Evolutionary conservation across 2,329 filamentous ascomycete genomes (phyloP).

Genomic region (Lithohypha guttulata): DNA sequence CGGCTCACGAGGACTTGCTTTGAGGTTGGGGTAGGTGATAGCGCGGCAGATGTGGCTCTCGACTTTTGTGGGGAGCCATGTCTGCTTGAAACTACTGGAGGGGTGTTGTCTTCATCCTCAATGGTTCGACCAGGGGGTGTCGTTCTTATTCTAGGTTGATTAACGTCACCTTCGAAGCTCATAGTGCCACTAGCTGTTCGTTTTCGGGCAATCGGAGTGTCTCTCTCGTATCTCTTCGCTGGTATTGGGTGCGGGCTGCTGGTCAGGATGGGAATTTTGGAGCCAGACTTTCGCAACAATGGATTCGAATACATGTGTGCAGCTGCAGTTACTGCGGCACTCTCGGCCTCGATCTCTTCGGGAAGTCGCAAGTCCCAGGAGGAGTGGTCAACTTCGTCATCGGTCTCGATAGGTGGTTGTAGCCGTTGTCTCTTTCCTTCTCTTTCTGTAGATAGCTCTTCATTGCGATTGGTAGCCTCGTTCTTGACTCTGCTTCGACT

Average conservation of each 20-base stretch:
- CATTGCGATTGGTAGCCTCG: slow-evolving; percentile 28
- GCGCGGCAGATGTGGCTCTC: slow-evolving; percentile 23
- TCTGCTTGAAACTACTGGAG: slow-evolving; percentile 16
- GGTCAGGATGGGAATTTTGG: slow-evolving; percentile 79
- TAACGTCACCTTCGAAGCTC: slow-evolving; percentile 50
- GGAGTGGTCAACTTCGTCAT: slow-evolving; percentile 37
- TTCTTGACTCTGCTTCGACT: slow-evolving; percentile 28
- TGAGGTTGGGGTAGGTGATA: slow-evolving; percentile 23
- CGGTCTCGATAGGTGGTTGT: slow-evolving; percentile 28
- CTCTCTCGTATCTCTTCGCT: slow-evolving; percentile 60
- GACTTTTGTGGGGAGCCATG: slow-evolving; percentile 22
- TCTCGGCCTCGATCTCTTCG: slow-evolving; percentile 59
- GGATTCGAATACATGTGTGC: slow-evolving; percentile 44
- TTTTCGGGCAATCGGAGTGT: slow-evolving; percentile 54
- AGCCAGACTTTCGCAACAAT: slow-evolving; percentile 50
- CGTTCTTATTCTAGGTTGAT: slow-evolving; percentile 50
- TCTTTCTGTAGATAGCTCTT: slow-evolving; percentile 29
- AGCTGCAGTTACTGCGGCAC: slow-evolving; percentile 28
- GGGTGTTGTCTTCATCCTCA: slow-evolving; percentile 12
- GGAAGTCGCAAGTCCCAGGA: slow-evolving; percentile 65
- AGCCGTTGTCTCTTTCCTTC: slow-evolving; percentile 27
- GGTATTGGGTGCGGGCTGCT: slow-evolving; percentile 67
- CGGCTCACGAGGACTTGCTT: slow-evolving; percentile 32
- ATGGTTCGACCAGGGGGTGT: neutral
- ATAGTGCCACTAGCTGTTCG: slow-evolving; percentile 45